Conservation (phyloP, 1,139 yeast genomes). For the Pichia sp. region DNA sequence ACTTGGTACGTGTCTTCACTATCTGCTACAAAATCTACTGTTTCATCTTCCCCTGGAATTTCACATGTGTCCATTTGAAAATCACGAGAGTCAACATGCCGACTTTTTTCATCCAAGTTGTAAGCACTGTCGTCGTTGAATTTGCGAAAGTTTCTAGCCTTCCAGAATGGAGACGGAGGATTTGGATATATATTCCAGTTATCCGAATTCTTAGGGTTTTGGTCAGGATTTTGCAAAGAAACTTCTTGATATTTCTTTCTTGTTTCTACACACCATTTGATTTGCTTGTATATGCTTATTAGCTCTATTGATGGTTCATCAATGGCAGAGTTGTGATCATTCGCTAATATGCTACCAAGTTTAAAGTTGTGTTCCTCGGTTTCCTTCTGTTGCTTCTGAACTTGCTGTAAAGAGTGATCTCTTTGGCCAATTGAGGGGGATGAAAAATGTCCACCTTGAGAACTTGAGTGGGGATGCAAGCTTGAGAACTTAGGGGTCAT, state of each 20-base stretch:
- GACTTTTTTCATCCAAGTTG: not conserved
- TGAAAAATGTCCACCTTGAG: not conserved
- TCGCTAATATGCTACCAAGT: conserved; percentile 56
- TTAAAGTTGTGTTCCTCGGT: conserved; percentile 27
- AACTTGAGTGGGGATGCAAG: not conserved
- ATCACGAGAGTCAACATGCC: conserved; percentile 34
- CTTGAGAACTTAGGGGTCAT: conserved; percentile 21
- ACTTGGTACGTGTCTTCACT: conserved; percentile 63
- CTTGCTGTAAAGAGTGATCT: not conserved
- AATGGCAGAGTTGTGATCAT: conserved; percentile 54
- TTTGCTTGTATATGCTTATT: conserved; percentile 62
- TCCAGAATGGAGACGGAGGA: conserved; percentile 92
- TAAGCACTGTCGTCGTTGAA: conserved; percentile 9
- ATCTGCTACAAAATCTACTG: conserved; percentile 48
- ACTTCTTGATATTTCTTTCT: conserved; percentile 71
- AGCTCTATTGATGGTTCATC: conserved; percentile 70
- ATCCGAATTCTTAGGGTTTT: conserved; percentile 74
- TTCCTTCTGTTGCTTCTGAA: not conserved
- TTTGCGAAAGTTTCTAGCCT: conserved; percentile 40
- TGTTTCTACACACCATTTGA: conserved; percentile 65
- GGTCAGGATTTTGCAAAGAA: conserved; percentile 68
- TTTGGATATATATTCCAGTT: conserved; percentile 84
- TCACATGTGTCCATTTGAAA: conserved; percentile 58
- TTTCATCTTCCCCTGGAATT: conserved; percentile 58
- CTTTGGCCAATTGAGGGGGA: not conserved